Evolutionary conservation across 169 alveolate species (phyloP).

Genomic region (Eimeria maxima): DNA sequence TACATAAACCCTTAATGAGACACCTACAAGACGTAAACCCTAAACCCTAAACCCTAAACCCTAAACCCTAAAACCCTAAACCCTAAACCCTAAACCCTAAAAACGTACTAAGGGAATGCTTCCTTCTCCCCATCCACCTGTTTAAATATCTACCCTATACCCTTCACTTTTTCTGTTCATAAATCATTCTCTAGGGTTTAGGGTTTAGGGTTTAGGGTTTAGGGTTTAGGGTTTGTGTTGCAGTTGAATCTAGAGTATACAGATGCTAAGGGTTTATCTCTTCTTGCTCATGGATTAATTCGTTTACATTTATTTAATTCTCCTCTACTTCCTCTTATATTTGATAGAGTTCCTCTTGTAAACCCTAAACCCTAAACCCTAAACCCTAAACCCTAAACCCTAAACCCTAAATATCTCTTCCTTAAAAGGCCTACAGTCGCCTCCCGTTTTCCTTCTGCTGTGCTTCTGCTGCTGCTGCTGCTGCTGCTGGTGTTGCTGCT

Average conservation of each 20-base stretch:
- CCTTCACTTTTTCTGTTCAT: no score
- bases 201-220: no score
- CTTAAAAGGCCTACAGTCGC: background rate
- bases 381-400: background rate
- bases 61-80: no score
- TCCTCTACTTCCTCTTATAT: background rate
- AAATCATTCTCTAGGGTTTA: no score
- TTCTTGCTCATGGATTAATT: background rate
- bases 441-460: no score
- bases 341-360: background rate
- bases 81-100: no score
- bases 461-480: no score
- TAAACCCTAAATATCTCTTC: no score
- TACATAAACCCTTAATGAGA: background rate
- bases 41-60: constrained; percentile 7
- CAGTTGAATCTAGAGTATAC: background rate
- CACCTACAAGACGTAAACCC: background rate
- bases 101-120: no score
- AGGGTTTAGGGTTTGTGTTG: no score
- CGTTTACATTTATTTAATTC: background rate
- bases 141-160: no score
- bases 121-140: no score
- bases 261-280: background rate
- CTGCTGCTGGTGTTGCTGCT: constrained; percentile 63
- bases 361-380: constrained; percentile 40